These are phyloP conservation scores for Exophiala oligosperma DNA, from an alignment of 2,329 filamentous ascomycete genomes.

Conservation along the genomic window DNA sequence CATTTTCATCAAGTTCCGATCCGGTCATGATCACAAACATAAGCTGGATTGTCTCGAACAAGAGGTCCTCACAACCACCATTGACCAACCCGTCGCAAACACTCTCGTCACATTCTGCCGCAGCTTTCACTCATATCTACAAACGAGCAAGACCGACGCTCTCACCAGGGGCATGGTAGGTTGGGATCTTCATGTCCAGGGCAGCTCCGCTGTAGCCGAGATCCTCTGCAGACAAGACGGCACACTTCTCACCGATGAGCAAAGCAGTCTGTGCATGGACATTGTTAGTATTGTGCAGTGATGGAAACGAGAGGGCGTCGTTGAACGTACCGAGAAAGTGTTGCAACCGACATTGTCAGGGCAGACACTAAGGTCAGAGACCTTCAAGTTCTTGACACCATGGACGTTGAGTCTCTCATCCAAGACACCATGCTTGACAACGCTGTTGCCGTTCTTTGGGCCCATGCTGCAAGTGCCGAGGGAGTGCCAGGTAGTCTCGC, in stretches of 20 bases:
- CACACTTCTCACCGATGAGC: conserved; percentile 74
- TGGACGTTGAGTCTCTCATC: conserved; percentile 78
- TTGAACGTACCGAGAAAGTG: conserved; percentile 50
- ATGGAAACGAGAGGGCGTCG: background rate
- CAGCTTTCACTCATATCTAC: conserved; percentile 11
- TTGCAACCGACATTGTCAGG: conserved; percentile 76
- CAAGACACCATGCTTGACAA: conserved; percentile 76
- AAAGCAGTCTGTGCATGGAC: conserved; percentile 59
- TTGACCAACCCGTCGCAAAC: background rate
- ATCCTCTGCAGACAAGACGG: conserved; percentile 69
- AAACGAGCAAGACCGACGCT: conserved; percentile 35
- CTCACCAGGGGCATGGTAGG: conserved; percentile 52
- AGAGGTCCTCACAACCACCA: no score
- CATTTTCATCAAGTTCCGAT: no score
- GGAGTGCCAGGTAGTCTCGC: conserved; percentile 74
- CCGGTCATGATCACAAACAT: no score
- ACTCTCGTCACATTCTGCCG: background rate
- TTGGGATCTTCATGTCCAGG: conserved; percentile 74
- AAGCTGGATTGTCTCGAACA: no score
- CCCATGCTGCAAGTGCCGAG: conserved; percentile 75
- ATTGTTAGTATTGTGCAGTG: conserved; percentile 37
- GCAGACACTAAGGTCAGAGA: conserved; percentile 73
- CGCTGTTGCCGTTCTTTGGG: conserved; percentile 71
- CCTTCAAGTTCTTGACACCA: conserved; percentile 74
- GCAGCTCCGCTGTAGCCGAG: conserved; percentile 71